Base-by-base conservation (phyloP, 2,329 filamentous ascomycete species). In the Emmonsiellopsis sp. region DNA sequence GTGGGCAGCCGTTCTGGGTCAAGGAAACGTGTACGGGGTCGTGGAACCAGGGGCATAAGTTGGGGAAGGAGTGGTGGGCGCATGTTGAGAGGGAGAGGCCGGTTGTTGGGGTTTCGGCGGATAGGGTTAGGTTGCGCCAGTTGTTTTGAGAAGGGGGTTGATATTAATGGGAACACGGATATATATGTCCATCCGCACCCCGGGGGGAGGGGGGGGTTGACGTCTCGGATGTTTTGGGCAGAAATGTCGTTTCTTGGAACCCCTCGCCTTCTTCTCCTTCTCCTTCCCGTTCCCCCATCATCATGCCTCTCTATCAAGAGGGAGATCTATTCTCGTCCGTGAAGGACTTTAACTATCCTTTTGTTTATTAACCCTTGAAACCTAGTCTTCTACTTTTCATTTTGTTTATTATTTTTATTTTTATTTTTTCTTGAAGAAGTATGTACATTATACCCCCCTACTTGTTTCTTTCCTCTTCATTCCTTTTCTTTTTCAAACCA, bases 21-120 rank as follows among this genome's bases (percentile, higher is more conserved):
- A 67, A 66, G 53, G 71, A 73, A 51, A 66, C 64, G n/a, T 74
- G 71, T 55, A 73, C 69, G 42, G 71, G 71, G 7, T 67, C 69
- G 5, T 74, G 71, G 71, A 74, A 74, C 55, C 65, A 65, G 43
- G 59, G 61, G 14, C 69, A 72, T 56, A 51, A 52, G 31, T 60
- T 50, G 42, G 70, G 70, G 27, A 67, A 70, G 39, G 71, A 73
- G 27, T 74, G 71, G 71, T 73, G 71, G 71, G 70, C 67, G 54
- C 71, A 74, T 54, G 66, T 71, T 61, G 71, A 74, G 58, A 65
- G 71, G 42, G 71, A 73, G 55, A 68, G 69, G 37, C 65, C 54
- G 32, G 27, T 27, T n/a, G 39, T 17, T 13, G 11, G n/a, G 6
- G 17, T 33, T 32, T 44, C 33, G 5, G n/a, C 49, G 34, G 45